Evolutionary conservation across 2,329 filamentous ascomycete species (phyloP), one percentile per base, ranked within the genome.

Genomic region (Xylaria sp.): DNA sequence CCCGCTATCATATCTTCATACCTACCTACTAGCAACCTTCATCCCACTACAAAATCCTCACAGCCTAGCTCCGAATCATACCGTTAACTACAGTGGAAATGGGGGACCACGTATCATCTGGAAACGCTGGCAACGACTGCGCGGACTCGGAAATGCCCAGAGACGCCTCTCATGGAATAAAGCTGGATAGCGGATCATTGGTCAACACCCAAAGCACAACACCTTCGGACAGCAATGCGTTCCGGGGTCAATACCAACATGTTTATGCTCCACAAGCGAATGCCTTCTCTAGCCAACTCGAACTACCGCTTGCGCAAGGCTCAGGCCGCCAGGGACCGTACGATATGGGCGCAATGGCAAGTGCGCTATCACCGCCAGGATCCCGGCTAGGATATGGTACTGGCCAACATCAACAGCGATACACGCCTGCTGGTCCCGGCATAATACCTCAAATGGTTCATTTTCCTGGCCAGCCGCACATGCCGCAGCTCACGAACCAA

Each of bases 331-430:
- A 71, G 33, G 74, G 76, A 4, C 73, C 77, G 7, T 85, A 82
- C 72, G 82, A 81, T 67, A 83, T 85, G 82, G 73, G 69, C 19
- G 66, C 74, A 15, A 78, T 86, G 76, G 73, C 74, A 31, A 78
- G 75, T 65, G 72, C 80, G 51, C 73, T 85, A 31, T 82, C 83
- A 0, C 76, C 78, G 35, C 63, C 73, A 23, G 71, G 70, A 6
- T 82, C 80, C 68, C 77, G 77, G 60, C 73, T 74, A 31, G 72
- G 71, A 8, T 79, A 78, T 43, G 78, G 79, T 53, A 69, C 73
- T 42, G 76, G 76, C 35, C 73, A 71, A 33, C 70, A 70, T 42
- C 76, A 65, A 43, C 76, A 66, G 53, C 72, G 65, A 50, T 67
- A 63, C 35, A 23, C 60, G 15, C 60, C 65, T 33, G 21, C 69